These are phyloP conservation scores for Penicillium sp. DNA, from an alignment of 2,329 filamentous ascomycete species.

Conservation along the genomic window DNA sequence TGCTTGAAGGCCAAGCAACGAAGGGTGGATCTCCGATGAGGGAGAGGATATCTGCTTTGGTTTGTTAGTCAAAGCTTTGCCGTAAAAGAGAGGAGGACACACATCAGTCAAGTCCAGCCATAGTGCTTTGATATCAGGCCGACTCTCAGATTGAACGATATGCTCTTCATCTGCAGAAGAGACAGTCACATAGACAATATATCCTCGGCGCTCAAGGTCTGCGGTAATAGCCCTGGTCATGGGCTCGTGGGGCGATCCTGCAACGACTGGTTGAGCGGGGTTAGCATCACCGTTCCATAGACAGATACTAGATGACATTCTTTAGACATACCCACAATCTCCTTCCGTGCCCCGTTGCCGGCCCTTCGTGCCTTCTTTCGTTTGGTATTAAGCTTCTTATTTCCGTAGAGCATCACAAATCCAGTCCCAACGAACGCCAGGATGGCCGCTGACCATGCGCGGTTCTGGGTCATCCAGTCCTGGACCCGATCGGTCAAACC, in stretches of 20 bases:
- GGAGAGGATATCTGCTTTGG: constrained; percentile 62
- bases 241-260: constrained; percentile 78
- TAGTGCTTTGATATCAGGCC: constrained; percentile 74
- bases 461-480: constrained; percentile 67
- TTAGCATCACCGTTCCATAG: constrained; percentile 4
- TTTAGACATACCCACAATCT: constrained; percentile 58
- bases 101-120: constrained; percentile 66
- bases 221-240: constrained; percentile 75
- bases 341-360: constrained; percentile 74
- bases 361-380: constrained; percentile 73
- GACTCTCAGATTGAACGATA: constrained; percentile 66
- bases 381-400: constrained; percentile 53
- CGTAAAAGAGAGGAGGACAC: constrained; percentile 7
- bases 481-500: constrained; percentile 53
- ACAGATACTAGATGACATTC: not conserved
- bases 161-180: constrained; percentile 79
- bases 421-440: constrained; percentile 65
- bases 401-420: constrained; percentile 53
- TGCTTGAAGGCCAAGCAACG: constrained; percentile 66
- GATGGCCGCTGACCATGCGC: constrained; percentile 64
- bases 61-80: too few species aligned
- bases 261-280: constrained; percentile 58
- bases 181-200: constrained; percentile 87
- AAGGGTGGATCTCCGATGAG: constrained; percentile 50
- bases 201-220: constrained; percentile 85